Evolutionary conservation across 2,329 filamentous ascomycete species (phyloP), one percentile per base, ranked within the genome.

Genomic region (Pyrenophora seminiperda): DNA sequence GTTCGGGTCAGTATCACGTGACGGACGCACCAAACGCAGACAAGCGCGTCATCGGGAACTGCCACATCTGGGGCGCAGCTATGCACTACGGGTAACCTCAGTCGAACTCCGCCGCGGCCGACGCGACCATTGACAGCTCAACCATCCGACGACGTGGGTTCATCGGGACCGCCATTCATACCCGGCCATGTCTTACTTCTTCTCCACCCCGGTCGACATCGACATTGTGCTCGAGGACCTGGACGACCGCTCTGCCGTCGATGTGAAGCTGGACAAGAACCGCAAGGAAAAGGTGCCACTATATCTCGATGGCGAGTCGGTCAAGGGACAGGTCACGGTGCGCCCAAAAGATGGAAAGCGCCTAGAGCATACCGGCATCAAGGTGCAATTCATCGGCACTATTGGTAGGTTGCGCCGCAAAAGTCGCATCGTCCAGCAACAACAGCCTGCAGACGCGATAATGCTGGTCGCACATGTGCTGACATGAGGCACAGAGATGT

Each of bases 241-340:
- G 74, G 94, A 97, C 77, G 90, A 96, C 67, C 88, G 94, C 69
- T 86, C 91, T 66, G 96, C 94, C 77, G 91, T 99, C 59, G 94
- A 99, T 73, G 90, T 96, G 78, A 96, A 96, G 83, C 88, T 97
- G 63, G 94, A 97, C 79, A 97, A 97, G 86, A 95, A 92, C 79
- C 86, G 93, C 65, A 89, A 92, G 70, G 94, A 99, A 77, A 96
- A 97, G 79, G 92, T 92, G 40, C 94, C 94, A 52, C 82, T 99
- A 56, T 99, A 96, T 75, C 92, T 96, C 82, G 94, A 99, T 72
- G 94, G 95, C 64, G 94, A 99, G 80, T 97, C 92, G 33, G 93
- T 99, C 70, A 97, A 96, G 80, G 94, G 93, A 67, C 89, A 89
- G 42, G 92, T 99, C 54, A 99, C 94, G 6, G 87, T 99, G 62